Conservation (phyloP, 2,329 filamentous ascomycete genomes). For the Bipolaris cookei region DNA sequence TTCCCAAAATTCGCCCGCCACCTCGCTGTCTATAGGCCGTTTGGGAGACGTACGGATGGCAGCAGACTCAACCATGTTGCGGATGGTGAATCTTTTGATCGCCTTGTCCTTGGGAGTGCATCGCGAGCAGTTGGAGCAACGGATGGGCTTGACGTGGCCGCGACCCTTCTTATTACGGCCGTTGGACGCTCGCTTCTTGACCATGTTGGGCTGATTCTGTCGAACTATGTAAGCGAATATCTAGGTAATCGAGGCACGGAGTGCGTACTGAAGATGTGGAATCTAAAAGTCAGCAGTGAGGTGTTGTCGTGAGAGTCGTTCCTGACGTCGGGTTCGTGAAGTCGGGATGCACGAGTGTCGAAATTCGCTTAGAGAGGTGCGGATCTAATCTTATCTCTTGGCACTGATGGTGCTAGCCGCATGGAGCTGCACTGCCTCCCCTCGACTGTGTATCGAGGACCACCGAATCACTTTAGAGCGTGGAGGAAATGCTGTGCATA, state of each 20-base stretch:
- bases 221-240: conserved; percentile 26
- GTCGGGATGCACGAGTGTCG: conserved; percentile 26
- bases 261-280: conserved; percentile 45
- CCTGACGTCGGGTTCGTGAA: conserved; percentile 22
- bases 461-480: background rate
- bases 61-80: conserved; percentile 99
- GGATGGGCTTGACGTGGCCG: conserved; percentile 99
- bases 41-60: conserved; percentile 85
- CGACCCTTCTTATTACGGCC: conserved; percentile 99
- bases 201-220: conserved; percentile 67
- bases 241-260: conserved; percentile 7
- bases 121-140: conserved; percentile 82
- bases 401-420: conserved; percentile 16
- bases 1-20: conserved; percentile 11
- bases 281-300: conserved; percentile 47
- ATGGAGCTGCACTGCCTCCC: background rate
- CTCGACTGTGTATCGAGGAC: background rate
- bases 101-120: conserved; percentile 99
- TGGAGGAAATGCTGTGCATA: background rate
- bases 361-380: conserved; percentile 35
- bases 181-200: conserved; percentile 79
- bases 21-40: conserved; percentile 5
- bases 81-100: conserved; percentile 99
- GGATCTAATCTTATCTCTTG: conserved; percentile 44
- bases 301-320: conserved; percentile 42